phyloP scores from a whole-genome alignment of 805 yeast species.

The Starmerella sirachaensis region DNA sequence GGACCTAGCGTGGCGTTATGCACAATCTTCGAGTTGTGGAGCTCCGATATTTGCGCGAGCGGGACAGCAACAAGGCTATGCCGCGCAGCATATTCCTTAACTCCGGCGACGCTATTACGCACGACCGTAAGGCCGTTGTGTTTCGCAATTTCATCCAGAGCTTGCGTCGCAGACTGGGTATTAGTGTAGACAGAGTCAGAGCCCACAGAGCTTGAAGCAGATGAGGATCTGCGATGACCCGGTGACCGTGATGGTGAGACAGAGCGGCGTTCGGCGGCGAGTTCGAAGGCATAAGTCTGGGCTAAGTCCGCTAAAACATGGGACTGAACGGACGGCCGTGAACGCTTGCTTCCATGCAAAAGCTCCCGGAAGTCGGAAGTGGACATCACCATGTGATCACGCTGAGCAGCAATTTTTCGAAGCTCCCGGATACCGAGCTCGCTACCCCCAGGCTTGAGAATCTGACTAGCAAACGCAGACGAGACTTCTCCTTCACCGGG shows the following conservation, averaged over 20 bases:
- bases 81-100: slow-evolving; percentile 13
- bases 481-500: too few species aligned
- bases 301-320: slow-evolving; percentile 2
- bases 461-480: too few species aligned
- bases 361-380: too few species aligned
- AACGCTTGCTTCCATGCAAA: not conserved
- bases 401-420: too few species aligned
- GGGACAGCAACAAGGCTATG: slow-evolving; percentile 19
- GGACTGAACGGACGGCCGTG: slow-evolving; percentile 1
- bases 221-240: not conserved
- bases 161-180: not conserved
- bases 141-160: slow-evolving; percentile 1
- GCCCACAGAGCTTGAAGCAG: not conserved
- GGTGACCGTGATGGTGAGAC: not conserved
- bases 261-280: not conserved
- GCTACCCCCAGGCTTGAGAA: too few species aligned
- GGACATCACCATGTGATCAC: too few species aligned
- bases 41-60: slow-evolving; percentile 11
- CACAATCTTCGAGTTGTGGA: not conserved
- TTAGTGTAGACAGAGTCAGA: not conserved
- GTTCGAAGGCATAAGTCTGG: slow-evolving; percentile 1
- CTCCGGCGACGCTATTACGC: slow-evolving; percentile 1
- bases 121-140: slow-evolving; percentile 1
- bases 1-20: not conserved
- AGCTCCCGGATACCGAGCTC: not conserved